These are phyloP conservation scores for Phytophthora sp. DNA, from an alignment of 352 stramenopile species.

Conservation along the genomic window DNA sequence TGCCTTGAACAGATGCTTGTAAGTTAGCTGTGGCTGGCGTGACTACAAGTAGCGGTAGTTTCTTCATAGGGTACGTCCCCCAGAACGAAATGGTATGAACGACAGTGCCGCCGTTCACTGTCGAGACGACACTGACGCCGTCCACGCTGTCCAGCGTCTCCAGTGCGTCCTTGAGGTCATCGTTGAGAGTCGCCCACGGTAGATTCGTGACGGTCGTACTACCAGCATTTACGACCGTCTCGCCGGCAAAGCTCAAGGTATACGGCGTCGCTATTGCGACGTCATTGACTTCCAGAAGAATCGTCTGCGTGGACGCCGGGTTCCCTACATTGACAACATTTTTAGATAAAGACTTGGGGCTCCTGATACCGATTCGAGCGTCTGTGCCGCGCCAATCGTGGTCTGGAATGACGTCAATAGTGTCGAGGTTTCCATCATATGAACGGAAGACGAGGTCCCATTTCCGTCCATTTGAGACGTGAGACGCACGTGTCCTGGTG, in stretches of 20 bases:
- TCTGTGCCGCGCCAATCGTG: constrained; percentile 67
- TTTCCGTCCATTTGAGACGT: constrained; percentile 51
- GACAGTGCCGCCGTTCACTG: constrained; percentile 54
- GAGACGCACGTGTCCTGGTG: constrained; percentile 40
- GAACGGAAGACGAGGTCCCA: constrained; percentile 80
- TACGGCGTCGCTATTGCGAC: constrained; percentile 43
- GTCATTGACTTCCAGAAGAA: constrained; percentile 52
- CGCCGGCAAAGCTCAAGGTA: constrained; percentile 56
- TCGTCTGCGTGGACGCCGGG: constrained; percentile 53
- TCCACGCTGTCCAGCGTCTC: constrained; percentile 63
- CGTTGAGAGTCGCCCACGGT: constrained; percentile 40
- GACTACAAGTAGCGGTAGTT: constrained; percentile 49
- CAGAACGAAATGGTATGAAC: constrained; percentile 90
- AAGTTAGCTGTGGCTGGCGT: constrained; percentile 19
- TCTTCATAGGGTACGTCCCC: constrained; percentile 71
- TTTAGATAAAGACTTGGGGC: constrained; percentile 41
- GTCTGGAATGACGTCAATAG: constrained; percentile 60
- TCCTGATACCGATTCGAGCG: constrained; percentile 54
- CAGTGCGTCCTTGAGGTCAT: constrained; percentile 46
- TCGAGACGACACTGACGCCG: constrained; percentile 60
- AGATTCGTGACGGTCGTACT: constrained; percentile 31
- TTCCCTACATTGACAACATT: constrained; percentile 64
- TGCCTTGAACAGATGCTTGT: constrained; percentile 51
- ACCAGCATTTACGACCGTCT: constrained; percentile 31
- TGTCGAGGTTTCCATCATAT: constrained; percentile 58